phyloP scores from a whole-genome alignment of 331 rosid genomes.

The Erythrophleum ivorense region DNA sequence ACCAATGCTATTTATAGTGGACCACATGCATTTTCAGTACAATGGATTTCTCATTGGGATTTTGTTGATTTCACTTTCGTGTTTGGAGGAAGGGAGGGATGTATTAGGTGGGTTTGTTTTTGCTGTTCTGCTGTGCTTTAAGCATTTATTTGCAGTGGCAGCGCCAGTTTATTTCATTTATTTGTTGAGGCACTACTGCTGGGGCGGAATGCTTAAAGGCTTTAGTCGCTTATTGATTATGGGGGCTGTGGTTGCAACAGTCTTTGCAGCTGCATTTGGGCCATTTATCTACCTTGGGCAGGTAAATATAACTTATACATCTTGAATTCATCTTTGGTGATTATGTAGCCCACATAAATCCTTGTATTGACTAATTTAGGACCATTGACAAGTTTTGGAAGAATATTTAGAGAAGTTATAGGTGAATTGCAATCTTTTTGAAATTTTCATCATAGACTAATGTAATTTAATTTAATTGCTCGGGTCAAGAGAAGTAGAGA shows the following conservation, averaged over 20 bases:
- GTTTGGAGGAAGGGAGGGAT: slow-evolving; percentile 86
- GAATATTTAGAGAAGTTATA: slow-evolving; percentile 9
- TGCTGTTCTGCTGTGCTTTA: slow-evolving; percentile 76
- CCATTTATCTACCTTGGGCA: slow-evolving; percentile 84
- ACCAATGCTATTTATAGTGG: slow-evolving; percentile 84
- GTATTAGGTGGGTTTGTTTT: slow-evolving; percentile 78
- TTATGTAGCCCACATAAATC: slow-evolving; percentile 15
- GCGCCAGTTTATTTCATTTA: slow-evolving; percentile 88
- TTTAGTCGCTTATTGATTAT: slow-evolving; percentile 62
- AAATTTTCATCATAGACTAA: slow-evolving; percentile 18
- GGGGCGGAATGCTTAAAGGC: slow-evolving; percentile 69
- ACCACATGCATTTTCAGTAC: slow-evolving; percentile 90
- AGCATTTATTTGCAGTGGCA: slow-evolving; percentile 92
- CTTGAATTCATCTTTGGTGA: slow-evolving; percentile 28
- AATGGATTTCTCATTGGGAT: slow-evolving; percentile 93
- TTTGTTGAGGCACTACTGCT: slow-evolving; percentile 83
- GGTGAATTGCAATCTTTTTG: slow-evolving; percentile 15
- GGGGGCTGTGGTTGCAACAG: slow-evolving; percentile 71
- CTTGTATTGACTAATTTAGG: slow-evolving; percentile 17
- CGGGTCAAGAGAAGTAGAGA: not conserved
- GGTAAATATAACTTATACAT: slow-evolving; percentile 51
- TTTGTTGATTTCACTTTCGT: slow-evolving; percentile 79
- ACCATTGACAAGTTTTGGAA: slow-evolving; percentile 17
- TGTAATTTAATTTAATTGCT: slow-evolving; percentile 15
- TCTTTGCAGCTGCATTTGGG: slow-evolving; percentile 75